Evolutionary conservation across 78 protist species (phyloP).

Genomic region (Guillardia theta): DNA sequence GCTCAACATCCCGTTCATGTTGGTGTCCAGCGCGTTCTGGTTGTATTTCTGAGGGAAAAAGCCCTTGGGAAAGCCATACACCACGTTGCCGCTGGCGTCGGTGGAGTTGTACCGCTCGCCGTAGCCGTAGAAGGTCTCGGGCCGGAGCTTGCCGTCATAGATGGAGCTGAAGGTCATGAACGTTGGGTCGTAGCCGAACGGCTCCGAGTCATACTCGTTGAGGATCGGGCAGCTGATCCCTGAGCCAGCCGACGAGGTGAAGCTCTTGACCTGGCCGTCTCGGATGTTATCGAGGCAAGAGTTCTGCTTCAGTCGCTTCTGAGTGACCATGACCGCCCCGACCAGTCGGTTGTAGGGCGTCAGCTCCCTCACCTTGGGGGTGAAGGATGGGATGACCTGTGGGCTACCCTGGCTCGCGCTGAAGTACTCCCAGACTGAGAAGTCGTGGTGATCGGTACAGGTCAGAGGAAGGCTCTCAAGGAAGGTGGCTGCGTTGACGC

Average conservation of each 20-base stretch:
- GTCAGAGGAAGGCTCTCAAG: too few species aligned
- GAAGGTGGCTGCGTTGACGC: not conserved
- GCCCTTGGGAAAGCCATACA: not conserved
- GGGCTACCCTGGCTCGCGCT: not conserved
- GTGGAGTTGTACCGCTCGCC: not conserved
- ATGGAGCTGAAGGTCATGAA: not conserved
- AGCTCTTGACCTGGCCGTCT: not conserved
- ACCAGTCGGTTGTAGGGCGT: slow-evolving; percentile 36
- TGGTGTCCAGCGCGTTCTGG: not conserved
- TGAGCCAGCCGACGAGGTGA: not conserved
- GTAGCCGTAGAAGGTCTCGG: not conserved
- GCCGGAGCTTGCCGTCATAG: not conserved
- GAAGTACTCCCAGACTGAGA: not conserved
- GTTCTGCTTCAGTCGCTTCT: not conserved
- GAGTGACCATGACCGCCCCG: not conserved
- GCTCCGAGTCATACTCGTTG: not conserved
- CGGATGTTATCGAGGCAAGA: not conserved
- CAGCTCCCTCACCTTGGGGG: not conserved
- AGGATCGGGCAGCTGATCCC: not conserved
- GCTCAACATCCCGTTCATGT: not conserved
- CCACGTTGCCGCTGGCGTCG: not conserved
- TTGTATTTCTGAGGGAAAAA: slow-evolving; percentile 8
- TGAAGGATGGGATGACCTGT: too few species aligned
- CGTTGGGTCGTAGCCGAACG: not conserved
- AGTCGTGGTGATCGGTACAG: not conserved